Percentiles rank a stretch among this genome's conserved stretches.
phyloP scores from a whole-genome alignment of 1,284 basidiomycete genomes.

The Cutaneotrichosporon curvatum region DNA sequence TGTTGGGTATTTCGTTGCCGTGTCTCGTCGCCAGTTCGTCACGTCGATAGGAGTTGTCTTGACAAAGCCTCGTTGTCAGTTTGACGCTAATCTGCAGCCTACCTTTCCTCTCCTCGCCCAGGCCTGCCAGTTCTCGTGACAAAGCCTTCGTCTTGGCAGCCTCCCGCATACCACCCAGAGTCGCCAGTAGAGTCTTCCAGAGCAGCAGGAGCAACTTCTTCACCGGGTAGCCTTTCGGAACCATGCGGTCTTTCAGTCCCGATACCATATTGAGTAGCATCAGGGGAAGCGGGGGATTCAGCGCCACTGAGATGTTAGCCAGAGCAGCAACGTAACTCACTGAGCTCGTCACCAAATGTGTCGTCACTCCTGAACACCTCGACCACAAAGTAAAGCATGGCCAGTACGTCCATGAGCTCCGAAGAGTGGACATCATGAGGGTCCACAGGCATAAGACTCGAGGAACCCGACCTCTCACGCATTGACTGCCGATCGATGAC shows the following conservation, averaged over 20 bases:
- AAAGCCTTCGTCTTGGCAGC: slow-evolving; percentile 74
- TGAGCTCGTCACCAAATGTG: slow-evolving; percentile 88
- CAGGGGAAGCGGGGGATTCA: slow-evolving; percentile 88
- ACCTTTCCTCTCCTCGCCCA: slow-evolving; percentile 59
- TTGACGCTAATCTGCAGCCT: slow-evolving; percentile 3
- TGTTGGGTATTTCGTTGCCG: slow-evolving; percentile 87
- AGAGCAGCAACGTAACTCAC: slow-evolving; percentile 52
- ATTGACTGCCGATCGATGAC: slow-evolving; percentile 4
- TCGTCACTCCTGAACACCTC: slow-evolving; percentile 87
- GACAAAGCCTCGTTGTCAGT: slow-evolving; percentile 50
- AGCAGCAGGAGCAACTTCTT: slow-evolving; percentile 79
- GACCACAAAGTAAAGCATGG: slow-evolving; percentile 87
- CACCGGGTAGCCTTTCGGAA: slow-evolving; percentile 85
- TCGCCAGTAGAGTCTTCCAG: slow-evolving; percentile 91
- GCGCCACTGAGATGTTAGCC: slow-evolving; percentile 67
- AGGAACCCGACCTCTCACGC: slow-evolving; percentile 14
- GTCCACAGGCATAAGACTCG: slow-evolving; percentile 21
- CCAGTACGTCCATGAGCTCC: slow-evolving; percentile 83
- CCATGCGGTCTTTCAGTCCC: slow-evolving; percentile 79
- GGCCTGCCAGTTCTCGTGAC: slow-evolving; percentile 70
- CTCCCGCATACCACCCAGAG: slow-evolving; percentile 86
- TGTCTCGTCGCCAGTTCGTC: slow-evolving; percentile 77
- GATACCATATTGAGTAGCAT: slow-evolving; percentile 86
- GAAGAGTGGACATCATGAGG: slow-evolving; percentile 53
- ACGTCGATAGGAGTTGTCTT: slow-evolving; percentile 86